Conservation (phyloP, 1,139 yeast species). For the Nakaseomyces nivariensis region DNA sequence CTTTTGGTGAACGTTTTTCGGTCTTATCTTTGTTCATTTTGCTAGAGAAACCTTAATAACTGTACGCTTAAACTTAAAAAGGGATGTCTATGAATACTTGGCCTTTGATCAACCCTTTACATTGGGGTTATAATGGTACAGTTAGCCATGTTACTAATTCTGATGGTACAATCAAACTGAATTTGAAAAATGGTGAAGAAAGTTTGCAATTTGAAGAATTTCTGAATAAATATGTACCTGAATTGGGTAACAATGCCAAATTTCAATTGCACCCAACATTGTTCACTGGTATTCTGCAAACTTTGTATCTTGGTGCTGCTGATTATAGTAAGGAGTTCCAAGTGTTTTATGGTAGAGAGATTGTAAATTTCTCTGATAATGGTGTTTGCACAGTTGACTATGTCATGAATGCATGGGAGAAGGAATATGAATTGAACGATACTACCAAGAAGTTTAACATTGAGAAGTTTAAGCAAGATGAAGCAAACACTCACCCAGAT, state of each 20-base stretch:
- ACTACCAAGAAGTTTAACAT: constrained; percentile 23
- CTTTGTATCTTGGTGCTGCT: constrained; percentile 52
- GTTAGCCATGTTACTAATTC: constrained; percentile 29
- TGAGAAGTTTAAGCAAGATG: constrained; percentile 41
- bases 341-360: constrained; percentile 69
- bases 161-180: constrained; percentile 34
- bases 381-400: constrained; percentile 75
- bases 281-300: constrained; percentile 70
- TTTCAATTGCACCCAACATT: constrained; percentile 54
- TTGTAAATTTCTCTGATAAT: constrained; percentile 48
- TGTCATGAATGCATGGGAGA: constrained; percentile 38
- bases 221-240: constrained; percentile 36
- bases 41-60: too few relatives aligned
- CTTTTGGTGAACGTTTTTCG: too few relatives aligned
- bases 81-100: constrained; percentile 4
- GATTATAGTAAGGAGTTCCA: constrained; percentile 43
- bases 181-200: constrained; percentile 27
- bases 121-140: constrained; percentile 37
- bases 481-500: constrained; percentile 47
- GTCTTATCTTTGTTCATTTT: too few relatives aligned
- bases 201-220: constrained; percentile 31
- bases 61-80: too few relatives aligned
- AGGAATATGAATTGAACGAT: constrained; percentile 31
- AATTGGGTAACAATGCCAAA: constrained; percentile 36
- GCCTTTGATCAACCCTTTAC: constrained; percentile 27